Evolutionary conservation across 495 filamentous ascomycete species (phyloP).

Genomic region (Umbilicaria muhlenbergii): DNA sequence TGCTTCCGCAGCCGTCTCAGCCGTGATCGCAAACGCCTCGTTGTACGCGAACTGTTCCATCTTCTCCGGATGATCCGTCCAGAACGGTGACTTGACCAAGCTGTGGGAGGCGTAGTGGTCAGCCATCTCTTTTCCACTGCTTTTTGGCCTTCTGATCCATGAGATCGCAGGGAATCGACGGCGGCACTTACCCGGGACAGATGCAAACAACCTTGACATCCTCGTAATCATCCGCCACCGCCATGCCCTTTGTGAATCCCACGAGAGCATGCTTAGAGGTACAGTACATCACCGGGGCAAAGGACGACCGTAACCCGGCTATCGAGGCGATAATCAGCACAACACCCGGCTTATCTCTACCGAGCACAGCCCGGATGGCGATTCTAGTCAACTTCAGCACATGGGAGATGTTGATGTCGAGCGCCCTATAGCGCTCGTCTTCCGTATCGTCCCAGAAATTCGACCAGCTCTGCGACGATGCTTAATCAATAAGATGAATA

Average conservation of each 20-base stretch:
- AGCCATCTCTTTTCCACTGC: too few species aligned
- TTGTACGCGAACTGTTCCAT: constrained; percentile 11
- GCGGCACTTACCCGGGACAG: constrained; percentile 18
- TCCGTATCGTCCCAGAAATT: constrained; percentile 20
- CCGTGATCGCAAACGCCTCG: constrained; percentile 1
- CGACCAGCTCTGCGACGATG: constrained; percentile 6
- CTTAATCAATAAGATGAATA: neutral
- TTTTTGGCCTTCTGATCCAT: neutral
- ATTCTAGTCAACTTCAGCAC: constrained; percentile 22
- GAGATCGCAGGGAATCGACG: constrained; percentile 1
- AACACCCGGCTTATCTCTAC: constrained; percentile 17
- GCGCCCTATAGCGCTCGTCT: constrained; percentile 10
- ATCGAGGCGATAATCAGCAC: constrained; percentile 12
- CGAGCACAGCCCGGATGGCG: constrained; percentile 18
- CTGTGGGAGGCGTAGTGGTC: neutral
- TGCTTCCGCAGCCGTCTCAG: neutral
- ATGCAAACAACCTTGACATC: constrained; percentile 8
- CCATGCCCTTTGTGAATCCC: constrained; percentile 20
- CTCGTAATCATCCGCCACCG: constrained; percentile 15
- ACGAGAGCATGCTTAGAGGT: constrained; percentile 22
- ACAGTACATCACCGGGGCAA: constrained; percentile 16
- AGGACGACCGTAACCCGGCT: constrained; percentile 8
- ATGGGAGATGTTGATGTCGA: constrained; percentile 19
- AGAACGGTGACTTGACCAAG: constrained; percentile 14
- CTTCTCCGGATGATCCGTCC: constrained; percentile 7